These are phyloP conservation scores for Geotrichum fermentans DNA, from an alignment of 1,139 yeast genomes.

Conservation along the genomic window DNA sequence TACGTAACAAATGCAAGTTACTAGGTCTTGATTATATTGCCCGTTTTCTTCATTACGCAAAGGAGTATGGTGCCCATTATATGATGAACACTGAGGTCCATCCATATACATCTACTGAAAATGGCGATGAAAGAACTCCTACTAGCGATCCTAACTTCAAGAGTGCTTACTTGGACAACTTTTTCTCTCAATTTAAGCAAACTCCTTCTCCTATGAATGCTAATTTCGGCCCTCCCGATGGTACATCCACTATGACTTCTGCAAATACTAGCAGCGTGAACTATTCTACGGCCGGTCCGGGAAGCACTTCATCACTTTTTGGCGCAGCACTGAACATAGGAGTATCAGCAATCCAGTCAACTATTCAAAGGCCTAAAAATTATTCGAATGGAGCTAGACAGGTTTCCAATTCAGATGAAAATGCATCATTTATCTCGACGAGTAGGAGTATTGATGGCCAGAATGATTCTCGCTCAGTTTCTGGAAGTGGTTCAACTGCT, in stretches of 20 bases:
- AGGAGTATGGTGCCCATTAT: conserved; percentile 11
- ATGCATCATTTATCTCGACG: not conserved
- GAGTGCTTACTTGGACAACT: conserved; percentile 9
- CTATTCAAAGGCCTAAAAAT: not conserved
- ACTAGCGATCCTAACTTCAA: not conserved
- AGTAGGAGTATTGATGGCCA: not conserved
- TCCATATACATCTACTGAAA: conserved; percentile 1
- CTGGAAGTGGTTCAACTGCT: too few species aligned
- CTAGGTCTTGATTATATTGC: conserved; percentile 28
- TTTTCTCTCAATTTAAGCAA: conserved; percentile 15
- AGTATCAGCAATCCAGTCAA: conserved; percentile 7
- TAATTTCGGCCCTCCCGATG: too few species aligned
- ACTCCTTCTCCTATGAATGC: conserved; percentile 10
- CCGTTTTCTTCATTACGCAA: conserved; percentile 14
- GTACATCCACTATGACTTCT: too few species aligned
- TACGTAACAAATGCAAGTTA: conserved; percentile 25
- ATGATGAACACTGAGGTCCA: conserved; percentile 7
- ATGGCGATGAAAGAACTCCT: not conserved
- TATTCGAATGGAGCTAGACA: not conserved
- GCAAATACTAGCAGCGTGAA: not conserved
- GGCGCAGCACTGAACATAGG: conserved; percentile 8
- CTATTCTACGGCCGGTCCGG: not conserved
- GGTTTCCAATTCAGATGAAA: not conserved
- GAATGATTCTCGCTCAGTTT: not conserved
- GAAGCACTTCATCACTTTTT: not conserved